A percentile compares a stretch with the other conserved stretches of the same genome.
phyloP scores from a whole-genome alignment of 495 filamentous ascomycete genomes.

The Thozetella sp. region DNA sequence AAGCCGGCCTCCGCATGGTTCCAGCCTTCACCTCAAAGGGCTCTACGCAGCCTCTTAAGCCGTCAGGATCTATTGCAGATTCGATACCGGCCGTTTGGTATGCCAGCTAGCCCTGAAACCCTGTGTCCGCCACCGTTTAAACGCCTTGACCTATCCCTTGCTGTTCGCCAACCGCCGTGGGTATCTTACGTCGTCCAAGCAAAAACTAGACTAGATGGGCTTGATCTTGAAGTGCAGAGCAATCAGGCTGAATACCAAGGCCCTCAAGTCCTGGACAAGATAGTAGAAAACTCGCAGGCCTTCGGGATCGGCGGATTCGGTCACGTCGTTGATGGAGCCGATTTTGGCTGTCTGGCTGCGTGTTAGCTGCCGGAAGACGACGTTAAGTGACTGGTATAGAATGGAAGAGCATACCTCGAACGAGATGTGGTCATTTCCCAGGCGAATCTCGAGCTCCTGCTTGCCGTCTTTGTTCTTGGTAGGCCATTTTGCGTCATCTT shows the following conservation, averaged over 20 bases:
- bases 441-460: slow-evolving; percentile 92
- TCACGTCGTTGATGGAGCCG: slow-evolving; percentile 94
- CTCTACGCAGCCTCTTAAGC: too few species aligned
- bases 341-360: slow-evolving; percentile 89
- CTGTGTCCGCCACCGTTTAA: too few species aligned
- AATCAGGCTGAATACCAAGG: slow-evolving; percentile 94
- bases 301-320: slow-evolving; percentile 93
- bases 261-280: slow-evolving; percentile 96
- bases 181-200: background rate
- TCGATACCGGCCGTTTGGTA: too few species aligned
- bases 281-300: slow-evolving; percentile 99
- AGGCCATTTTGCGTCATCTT: slow-evolving; percentile 99
- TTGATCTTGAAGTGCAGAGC: slow-evolving; percentile 98
- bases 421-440: slow-evolving; percentile 96
- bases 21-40: too few species aligned
- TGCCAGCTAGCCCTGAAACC: too few species aligned
- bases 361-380: slow-evolving; percentile 19
- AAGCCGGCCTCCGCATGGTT: too few species aligned
- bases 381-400: background rate
- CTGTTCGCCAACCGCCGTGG: background rate
- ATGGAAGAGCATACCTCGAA: slow-evolving; percentile 71
- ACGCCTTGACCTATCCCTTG: too few species aligned
- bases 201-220: slow-evolving; percentile 60
- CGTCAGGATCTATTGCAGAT: too few species aligned
- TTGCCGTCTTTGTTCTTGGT: slow-evolving; percentile 99